Evolutionary conservation across 768 basidiomycete genomes (phyloP).

Genomic region (Hysterangium stoloniferum): DNA sequence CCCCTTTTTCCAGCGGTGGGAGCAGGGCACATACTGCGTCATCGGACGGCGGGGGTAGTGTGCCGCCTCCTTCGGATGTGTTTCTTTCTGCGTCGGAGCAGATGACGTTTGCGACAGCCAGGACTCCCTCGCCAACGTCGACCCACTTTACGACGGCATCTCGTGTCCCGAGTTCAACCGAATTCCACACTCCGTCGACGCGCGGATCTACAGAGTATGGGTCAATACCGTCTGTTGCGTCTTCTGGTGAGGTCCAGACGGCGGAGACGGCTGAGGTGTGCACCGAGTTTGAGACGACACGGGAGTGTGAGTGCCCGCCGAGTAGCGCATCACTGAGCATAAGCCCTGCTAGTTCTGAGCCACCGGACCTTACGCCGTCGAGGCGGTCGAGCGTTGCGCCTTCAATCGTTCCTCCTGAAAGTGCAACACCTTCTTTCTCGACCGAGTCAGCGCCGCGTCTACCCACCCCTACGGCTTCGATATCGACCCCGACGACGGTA

Average conservation of each 20-base stretch:
- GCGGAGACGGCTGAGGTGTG: constrained; percentile 28
- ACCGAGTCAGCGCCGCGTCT: neutral
- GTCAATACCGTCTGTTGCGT: constrained; percentile 13
- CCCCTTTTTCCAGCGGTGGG: constrained; percentile 3
- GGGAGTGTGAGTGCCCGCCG: too few species aligned
- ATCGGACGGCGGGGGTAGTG: constrained; percentile 4
- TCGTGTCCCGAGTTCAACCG: constrained; percentile 27
- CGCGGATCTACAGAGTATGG: constrained; percentile 34
- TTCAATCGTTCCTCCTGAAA: constrained; percentile 1
- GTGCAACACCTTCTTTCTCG: neutral
- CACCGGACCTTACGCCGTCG: neutral
- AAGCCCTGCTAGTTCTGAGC: neutral
- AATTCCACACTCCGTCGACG: constrained; percentile 34
- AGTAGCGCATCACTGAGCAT: neutral
- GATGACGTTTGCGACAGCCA: constrained; percentile 18
- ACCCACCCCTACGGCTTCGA: too few species aligned
- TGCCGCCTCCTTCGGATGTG: neutral
- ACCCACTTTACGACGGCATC: constrained; percentile 21
- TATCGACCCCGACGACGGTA: too few species aligned
- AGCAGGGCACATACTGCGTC: neutral
- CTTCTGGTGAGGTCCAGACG: constrained; percentile 34
- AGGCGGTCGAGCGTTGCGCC: neutral
- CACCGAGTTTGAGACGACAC: constrained; percentile 20
- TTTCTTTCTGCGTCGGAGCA: constrained; percentile 5
- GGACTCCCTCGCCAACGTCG: constrained; percentile 19